A percentile compares a stretch with the other conserved stretches of the same genome.
These are phyloP conservation scores for Chaetomiaceae sp. DNA, from an alignment of 2,329 filamentous ascomycete species.

Conservation along the genomic window DNA sequence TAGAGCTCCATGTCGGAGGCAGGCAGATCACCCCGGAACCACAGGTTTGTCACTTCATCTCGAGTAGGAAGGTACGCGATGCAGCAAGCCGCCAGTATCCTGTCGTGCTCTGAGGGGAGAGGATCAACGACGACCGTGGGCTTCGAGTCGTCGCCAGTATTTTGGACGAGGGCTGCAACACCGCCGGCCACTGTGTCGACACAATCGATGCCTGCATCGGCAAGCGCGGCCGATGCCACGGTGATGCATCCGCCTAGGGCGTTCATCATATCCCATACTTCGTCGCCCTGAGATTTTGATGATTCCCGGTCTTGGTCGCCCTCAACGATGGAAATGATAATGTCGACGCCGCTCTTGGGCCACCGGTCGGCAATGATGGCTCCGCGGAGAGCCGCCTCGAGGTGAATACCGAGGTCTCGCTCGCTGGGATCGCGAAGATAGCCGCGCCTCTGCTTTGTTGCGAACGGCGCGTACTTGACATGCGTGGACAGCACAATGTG, in stretches of 20 bases:
- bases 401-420: conserved; percentile 80
- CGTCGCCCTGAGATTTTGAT: conserved; percentile 44
- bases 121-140: conserved; percentile 67
- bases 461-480: conserved; percentile 95
- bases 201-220: conserved; percentile 92
- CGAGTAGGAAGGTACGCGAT: conserved; percentile 80
- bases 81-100: conserved; percentile 76
- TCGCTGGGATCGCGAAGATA: conserved; percentile 83
- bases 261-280: conserved; percentile 84
- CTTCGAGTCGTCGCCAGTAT: conserved; percentile 26
- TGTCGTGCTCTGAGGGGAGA: conserved; percentile 69
- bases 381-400: conserved; percentile 84
- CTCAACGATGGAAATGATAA: conserved; percentile 87
- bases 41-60: conserved; percentile 90
- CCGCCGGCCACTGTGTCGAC: conserved; percentile 86
- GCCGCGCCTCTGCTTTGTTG: conserved; percentile 71
- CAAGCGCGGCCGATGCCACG: conserved; percentile 84
- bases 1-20: conserved; percentile 37
- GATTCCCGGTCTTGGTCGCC: conserved; percentile 72
- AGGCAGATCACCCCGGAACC: conserved; percentile 70
- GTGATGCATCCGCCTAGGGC: conserved; percentile 89
- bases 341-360: conserved; percentile 98
- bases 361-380: conserved; percentile 89
- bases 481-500: conserved; percentile 88
- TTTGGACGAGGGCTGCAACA: conserved; percentile 69